These are phyloP conservation scores for Microbotryum silenes-acaulis DNA, from an alignment of 1,284 basidiomycete species.

Conservation along the genomic window DNA sequence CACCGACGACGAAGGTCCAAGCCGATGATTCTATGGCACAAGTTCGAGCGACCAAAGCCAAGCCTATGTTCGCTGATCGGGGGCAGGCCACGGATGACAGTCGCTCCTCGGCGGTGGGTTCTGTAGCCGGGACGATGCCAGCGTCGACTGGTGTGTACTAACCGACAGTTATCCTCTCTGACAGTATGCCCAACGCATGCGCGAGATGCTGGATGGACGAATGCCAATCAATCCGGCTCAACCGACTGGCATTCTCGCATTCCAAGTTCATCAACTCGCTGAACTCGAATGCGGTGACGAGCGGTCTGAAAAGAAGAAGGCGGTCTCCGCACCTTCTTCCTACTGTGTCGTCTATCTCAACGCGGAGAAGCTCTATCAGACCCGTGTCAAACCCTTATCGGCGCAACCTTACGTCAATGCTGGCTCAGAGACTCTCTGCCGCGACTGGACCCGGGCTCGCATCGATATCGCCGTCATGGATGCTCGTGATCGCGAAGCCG, in stretches of 20 bases:
- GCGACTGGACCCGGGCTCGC: conserved; percentile 22
- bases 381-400: conserved; percentile 15
- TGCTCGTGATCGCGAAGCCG: conserved; percentile 27
- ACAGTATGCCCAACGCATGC: neutral
- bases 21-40: too few relatives aligned
- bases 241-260: conserved; percentile 24
- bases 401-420: conserved; percentile 25
- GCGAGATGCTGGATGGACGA: conserved; percentile 9
- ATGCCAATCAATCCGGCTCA: conserved; percentile 11
- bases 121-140: too few relatives aligned
- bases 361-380: conserved; percentile 21
- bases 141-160: too few relatives aligned
- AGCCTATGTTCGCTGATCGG: neutral
- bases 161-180: too few relatives aligned
- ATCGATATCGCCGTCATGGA: conserved; percentile 28
- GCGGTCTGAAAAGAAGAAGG: neutral
- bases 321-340: conserved; percentile 20
- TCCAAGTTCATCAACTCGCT: conserved; percentile 28
- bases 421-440: conserved; percentile 18
- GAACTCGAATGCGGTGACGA: conserved; percentile 10
- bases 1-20: neutral
- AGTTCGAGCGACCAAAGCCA: neutral
- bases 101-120: neutral
- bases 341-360: conserved; percentile 25
- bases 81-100: neutral